Conservation (phyloP, 176 grass and related monocot species). For the Calamus simplicifolius region DNA sequence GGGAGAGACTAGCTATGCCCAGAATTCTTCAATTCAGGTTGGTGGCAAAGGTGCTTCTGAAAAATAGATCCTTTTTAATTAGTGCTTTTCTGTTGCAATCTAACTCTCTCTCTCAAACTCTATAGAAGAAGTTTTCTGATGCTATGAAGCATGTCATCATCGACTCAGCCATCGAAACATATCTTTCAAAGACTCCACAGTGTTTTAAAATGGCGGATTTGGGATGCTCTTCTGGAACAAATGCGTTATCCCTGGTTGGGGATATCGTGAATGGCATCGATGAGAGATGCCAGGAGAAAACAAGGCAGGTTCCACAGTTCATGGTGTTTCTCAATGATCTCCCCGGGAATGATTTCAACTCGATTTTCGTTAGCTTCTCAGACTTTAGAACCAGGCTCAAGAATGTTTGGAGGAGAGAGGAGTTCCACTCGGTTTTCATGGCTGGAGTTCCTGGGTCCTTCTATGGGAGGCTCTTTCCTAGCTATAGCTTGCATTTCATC, state of each 20-base stretch:
- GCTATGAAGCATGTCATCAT: constrained; percentile 62
- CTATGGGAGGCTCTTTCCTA: constrained; percentile 71
- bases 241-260: constrained; percentile 63
- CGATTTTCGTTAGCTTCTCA: constrained; percentile 67
- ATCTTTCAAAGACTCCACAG: constrained; percentile 52
- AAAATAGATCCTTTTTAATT: not conserved
- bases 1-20: constrained; percentile 86
- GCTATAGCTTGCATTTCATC: constrained; percentile 67
- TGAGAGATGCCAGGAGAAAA: constrained; percentile 28
- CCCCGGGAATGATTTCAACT: constrained; percentile 94
- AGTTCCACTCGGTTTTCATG: constrained; percentile 60
- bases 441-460: constrained; percentile 83
- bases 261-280: constrained; percentile 60
- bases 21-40: constrained; percentile 93
- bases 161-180: constrained; percentile 48
- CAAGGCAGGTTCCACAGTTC: constrained; percentile 65
- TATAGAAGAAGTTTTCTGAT: constrained; percentile 77
- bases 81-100: not conserved
- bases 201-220: constrained; percentile 80
- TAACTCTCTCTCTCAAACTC: not conserved
- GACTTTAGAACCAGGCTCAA: constrained; percentile 56
- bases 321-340: constrained; percentile 94
- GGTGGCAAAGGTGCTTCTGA: not conserved
- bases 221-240: constrained; percentile 85
- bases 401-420: constrained; percentile 40